Evolutionary conservation across 441 rosid genomes (phyloP).

Genomic region (Aleurites moluccanus): DNA sequence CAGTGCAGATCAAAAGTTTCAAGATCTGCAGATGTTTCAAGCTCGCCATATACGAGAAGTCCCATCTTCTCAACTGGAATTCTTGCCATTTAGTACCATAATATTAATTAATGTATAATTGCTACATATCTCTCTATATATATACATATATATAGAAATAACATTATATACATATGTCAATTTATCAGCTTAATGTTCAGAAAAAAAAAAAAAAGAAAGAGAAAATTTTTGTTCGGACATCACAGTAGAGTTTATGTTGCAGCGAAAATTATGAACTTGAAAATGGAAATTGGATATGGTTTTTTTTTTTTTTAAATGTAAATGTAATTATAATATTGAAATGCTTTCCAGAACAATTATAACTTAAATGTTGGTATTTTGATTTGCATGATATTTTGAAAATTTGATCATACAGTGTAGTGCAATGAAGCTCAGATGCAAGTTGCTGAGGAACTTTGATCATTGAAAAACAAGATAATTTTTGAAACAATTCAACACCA

Average conservation of each 20-base stretch:
- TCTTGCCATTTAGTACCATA: constrained; percentile 46
- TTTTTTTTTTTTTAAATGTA: not conserved
- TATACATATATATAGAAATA: not conserved
- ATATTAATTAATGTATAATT: not conserved
- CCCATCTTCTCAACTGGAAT: constrained; percentile 64
- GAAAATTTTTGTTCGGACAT: constrained; percentile 20
- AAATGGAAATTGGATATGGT: not conserved
- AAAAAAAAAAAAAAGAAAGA: not conserved
- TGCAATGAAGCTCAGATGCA: no score
- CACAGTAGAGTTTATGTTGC: constrained; percentile 27
- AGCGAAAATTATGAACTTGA: constrained; percentile 10
- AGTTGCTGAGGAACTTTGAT: no score
- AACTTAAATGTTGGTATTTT: not conserved
- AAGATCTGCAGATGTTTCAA: constrained; percentile 39
- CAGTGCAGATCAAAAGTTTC: constrained; percentile 50
- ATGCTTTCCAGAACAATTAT: not conserved
- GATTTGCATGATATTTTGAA: no score
- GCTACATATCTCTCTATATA: not conserved
- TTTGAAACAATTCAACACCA: not conserved
- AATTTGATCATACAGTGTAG: no score
- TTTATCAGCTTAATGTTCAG: not conserved
- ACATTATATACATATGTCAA: not conserved
- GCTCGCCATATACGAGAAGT: constrained; percentile 43
- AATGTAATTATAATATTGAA: not conserved
- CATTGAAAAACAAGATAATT: no score